Conservation (phyloP, 2,329 filamentous ascomycete species). For the Ceratocystis colombiana region DNA sequence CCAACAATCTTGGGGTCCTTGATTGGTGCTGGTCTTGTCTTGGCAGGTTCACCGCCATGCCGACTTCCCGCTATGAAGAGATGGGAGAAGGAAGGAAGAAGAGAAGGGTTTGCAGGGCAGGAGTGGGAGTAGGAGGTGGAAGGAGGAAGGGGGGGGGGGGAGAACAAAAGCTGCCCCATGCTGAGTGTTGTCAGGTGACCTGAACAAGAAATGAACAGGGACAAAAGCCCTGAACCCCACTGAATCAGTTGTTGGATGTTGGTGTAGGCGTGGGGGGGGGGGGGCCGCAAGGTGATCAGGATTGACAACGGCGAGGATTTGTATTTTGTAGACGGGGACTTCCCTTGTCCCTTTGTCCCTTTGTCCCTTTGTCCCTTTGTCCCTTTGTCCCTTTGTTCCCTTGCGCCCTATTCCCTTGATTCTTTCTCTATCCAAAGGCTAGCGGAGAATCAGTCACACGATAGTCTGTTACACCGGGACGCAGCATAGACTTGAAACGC, state of each 20-base stretch:
- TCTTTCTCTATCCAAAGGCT: background rate
- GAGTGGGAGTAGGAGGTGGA: no score
- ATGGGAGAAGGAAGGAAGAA: background rate
- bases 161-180: background rate
- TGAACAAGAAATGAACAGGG: slow-evolving; percentile 2
- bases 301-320: background rate
- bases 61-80: no score
- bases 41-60: background rate
- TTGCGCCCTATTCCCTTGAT: background rate
- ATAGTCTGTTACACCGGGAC: background rate
- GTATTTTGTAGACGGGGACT: background rate
- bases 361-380: background rate
- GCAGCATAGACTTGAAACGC: background rate
- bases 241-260: background rate
- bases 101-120: background rate
- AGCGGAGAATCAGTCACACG: background rate
- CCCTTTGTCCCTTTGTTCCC: background rate
- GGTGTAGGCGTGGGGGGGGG: slow-evolving; percentile 2
- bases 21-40: background rate
- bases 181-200: slow-evolving; percentile 8
- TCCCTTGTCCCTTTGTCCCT: background rate
- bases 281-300: background rate
- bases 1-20: background rate
- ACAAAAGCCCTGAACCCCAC: background rate
- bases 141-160: background rate